These are phyloP conservation scores for Talaromyces liani DNA, from an alignment of 495 filamentous ascomycete genomes.

Conservation along the genomic window DNA sequence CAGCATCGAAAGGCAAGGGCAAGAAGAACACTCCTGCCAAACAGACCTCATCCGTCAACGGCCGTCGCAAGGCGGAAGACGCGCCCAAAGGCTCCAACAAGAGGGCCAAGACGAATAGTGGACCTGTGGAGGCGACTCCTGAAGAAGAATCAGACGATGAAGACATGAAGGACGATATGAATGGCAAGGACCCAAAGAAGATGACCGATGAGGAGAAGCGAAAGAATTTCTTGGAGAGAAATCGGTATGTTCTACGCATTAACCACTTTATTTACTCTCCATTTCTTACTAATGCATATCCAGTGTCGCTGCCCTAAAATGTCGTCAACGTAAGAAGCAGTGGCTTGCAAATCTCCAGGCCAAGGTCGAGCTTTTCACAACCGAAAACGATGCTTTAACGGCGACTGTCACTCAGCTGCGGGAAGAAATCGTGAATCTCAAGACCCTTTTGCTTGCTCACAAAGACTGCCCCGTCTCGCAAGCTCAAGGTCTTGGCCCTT, in stretches of 20 bases:
- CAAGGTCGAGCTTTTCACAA: conserved; percentile 87
- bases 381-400: conserved; percentile 83
- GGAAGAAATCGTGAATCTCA: conserved; percentile 92
- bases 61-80: conserved; percentile 80
- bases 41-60: conserved; percentile 36
- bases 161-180: conserved; percentile 47
- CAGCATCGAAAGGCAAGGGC: conserved; percentile 56
- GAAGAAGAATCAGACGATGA: conserved; percentile 45
- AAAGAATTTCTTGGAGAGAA: conserved; percentile 94
- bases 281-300: neutral
- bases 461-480: conserved; percentile 95
- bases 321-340: conserved; percentile 96
- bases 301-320: conserved; percentile 94
- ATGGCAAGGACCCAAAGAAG: conserved; percentile 52
- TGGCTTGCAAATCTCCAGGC: conserved; percentile 93
- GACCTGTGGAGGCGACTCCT: conserved; percentile 31
- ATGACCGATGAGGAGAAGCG: conserved; percentile 99
- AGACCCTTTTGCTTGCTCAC: conserved; percentile 86
- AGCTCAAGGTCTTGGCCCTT: conserved; percentile 67
- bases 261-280: neutral
- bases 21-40: conserved; percentile 57
- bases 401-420: conserved; percentile 74
- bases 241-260: conserved; percentile 59
- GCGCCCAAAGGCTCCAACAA: conserved; percentile 60
- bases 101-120: conserved; percentile 58